phyloP scores from a whole-genome alignment of 768 basidiomycete genomes.

The Boletales sp. region DNA sequence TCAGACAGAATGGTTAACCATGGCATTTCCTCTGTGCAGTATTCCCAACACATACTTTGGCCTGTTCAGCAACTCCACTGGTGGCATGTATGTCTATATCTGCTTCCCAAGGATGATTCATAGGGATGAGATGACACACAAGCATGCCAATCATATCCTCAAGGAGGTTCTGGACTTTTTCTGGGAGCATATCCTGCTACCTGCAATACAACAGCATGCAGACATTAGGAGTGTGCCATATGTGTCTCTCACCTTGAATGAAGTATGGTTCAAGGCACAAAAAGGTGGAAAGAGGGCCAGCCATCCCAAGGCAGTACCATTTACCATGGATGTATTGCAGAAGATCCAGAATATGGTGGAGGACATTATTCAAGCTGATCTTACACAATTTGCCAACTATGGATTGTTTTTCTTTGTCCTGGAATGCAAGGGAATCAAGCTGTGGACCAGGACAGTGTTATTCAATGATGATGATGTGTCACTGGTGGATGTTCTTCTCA shows the following conservation, averaged over 20 bases:
- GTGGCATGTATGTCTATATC: not conserved
- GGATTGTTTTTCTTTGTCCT: slow-evolving; percentile 14
- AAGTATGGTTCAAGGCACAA: slow-evolving; percentile 5
- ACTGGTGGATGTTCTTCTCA: no score
- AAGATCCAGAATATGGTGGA: slow-evolving; percentile 2
- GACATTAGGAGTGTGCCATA: not conserved
- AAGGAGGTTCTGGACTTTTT: slow-evolving; percentile 4
- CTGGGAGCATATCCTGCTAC: slow-evolving; percentile 3
- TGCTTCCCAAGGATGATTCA: slow-evolving; percentile 14
- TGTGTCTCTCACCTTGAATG: not conserved
- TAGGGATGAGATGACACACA: no score
- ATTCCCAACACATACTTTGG: slow-evolving; percentile 10
- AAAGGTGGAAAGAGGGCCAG: not conserved
- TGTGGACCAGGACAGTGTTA: slow-evolving; percentile 3
- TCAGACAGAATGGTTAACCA: slow-evolving; percentile 6
- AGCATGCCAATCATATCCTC: not conserved
- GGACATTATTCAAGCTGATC: not conserved
- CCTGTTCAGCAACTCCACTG: not conserved
- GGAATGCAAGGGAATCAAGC: slow-evolving; percentile 13
- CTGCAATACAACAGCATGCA: not conserved
- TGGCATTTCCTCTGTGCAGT: not conserved
- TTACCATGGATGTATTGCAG: not conserved
- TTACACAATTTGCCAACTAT: not conserved
- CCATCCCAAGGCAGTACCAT: slow-evolving; percentile 5
- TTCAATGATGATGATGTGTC: no score